phyloP scores from a whole-genome alignment of 2,329 filamentous ascomycete species.

The Phialophora expanda region DNA sequence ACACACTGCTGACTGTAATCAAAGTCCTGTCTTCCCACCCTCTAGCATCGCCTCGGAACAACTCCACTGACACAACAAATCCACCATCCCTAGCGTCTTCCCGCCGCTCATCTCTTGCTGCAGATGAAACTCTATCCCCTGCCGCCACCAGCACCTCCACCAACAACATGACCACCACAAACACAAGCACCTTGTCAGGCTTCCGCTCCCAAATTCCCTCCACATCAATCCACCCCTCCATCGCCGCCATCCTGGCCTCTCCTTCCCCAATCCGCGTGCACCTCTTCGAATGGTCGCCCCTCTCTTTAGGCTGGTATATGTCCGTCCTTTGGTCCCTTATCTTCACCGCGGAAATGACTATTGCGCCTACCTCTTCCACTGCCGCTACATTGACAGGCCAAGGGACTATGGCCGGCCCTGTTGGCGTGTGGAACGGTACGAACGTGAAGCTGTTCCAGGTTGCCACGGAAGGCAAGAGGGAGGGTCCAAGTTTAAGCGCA shows the following conservation, averaged over 20 bases:
- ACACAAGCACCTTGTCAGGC: slow-evolving; percentile 34
- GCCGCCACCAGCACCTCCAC: slow-evolving; percentile 42
- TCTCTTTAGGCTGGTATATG: slow-evolving; percentile 94
- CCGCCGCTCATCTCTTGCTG: slow-evolving; percentile 44
- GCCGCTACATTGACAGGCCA: slow-evolving; percentile 38
- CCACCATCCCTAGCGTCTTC: slow-evolving; percentile 32
- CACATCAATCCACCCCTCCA: slow-evolving; percentile 57
- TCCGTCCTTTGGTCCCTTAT: slow-evolving; percentile 92
- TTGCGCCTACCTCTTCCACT: slow-evolving; percentile 46
- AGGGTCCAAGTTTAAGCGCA: slow-evolving; percentile 79
- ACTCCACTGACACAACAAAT: slow-evolving; percentile 35
- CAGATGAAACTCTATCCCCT: slow-evolving; percentile 39
- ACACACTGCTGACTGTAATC: slow-evolving; percentile 81
- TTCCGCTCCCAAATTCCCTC: slow-evolving; percentile 51
- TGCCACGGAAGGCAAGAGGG: slow-evolving; percentile 74
- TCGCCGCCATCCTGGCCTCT: slow-evolving; percentile 72
- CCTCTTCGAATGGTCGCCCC: slow-evolving; percentile 90
- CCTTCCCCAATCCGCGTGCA: slow-evolving; percentile 77
- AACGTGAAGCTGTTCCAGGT: slow-evolving; percentile 86
- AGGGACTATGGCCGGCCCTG: slow-evolving; percentile 72
- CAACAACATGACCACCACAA: neutral
- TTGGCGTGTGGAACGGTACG: slow-evolving; percentile 94
- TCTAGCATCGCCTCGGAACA: slow-evolving; percentile 46
- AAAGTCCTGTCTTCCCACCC: slow-evolving; percentile 60
- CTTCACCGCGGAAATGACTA: slow-evolving; percentile 87